Percentiles rank a stretch among this genome's conserved stretches.
These are phyloP conservation scores for Carnegiea gigantea DNA, from an alignment of 179 eudicot species.

Conservation along the genomic window DNA sequence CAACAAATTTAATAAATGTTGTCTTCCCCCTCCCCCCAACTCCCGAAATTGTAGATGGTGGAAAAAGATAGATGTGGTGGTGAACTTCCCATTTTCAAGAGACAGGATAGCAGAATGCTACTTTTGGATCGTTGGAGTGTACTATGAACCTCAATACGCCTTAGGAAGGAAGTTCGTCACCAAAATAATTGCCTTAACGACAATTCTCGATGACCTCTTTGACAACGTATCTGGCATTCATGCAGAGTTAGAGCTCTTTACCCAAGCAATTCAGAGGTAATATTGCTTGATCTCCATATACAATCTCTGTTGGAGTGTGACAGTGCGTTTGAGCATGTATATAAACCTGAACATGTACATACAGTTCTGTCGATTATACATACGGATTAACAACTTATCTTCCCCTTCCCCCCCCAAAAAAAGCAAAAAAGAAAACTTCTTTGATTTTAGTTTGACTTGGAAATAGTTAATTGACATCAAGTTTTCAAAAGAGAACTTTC, in stretches of 20 bases:
- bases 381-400: too few species aligned
- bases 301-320: too few species aligned
- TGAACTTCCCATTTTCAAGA: conserved; percentile 24
- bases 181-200: conserved; percentile 21
- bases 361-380: too few species aligned
- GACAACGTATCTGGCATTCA: conserved; percentile 19
- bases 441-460: too few species aligned
- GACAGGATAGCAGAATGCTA: conserved; percentile 25
- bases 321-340: too few species aligned
- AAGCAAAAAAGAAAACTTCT: too few species aligned
- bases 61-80: conserved; percentile 19
- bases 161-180: conserved; percentile 18
- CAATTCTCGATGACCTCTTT: conserved; percentile 27
- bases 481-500: too few species aligned
- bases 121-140: conserved; percentile 31
- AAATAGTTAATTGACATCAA: too few species aligned
- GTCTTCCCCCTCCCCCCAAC: background rate
- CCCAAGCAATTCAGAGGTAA: conserved; percentile 19
- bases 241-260: conserved; percentile 18
- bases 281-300: too few species aligned
- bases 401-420: too few species aligned
- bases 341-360: too few species aligned
- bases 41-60: conserved; percentile 26
- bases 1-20: too few species aligned
- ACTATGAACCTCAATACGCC: conserved; percentile 26